Percentiles rank a stretch among this genome's conserved stretches.
These are phyloP conservation scores for Malania oleifera DNA, from an alignment of 164 flowering plant genomes.

Conservation along the genomic window DNA sequence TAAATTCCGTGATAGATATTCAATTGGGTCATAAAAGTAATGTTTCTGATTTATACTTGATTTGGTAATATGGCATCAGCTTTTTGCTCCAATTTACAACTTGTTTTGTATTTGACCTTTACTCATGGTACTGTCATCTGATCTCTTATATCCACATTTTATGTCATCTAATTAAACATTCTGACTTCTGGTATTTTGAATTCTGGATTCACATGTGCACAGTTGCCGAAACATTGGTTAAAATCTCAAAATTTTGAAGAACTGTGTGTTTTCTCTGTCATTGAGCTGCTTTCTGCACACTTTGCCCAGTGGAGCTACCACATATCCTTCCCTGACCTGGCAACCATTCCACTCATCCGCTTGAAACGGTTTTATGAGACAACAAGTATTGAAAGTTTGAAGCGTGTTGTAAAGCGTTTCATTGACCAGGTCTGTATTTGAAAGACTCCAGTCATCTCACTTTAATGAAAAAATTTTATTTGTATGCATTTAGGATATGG, in stretches of 20 bases:
- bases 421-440: constrained; percentile 62
- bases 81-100: background rate
- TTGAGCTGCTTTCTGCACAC: constrained; percentile 69
- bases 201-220: constrained; percentile 14
- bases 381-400: constrained; percentile 46
- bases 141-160: too few species aligned
- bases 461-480: too few species aligned
- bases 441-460: background rate
- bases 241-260: constrained; percentile 66
- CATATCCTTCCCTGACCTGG: constrained; percentile 93
- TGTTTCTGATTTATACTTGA: background rate
- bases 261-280: constrained; percentile 51
- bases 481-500: too few species aligned
- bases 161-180: background rate
- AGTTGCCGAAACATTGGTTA: constrained; percentile 82
- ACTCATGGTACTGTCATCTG: background rate
- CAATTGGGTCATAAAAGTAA: too few species aligned
- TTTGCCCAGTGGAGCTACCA: constrained; percentile 89
- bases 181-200: background rate
- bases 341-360: constrained; percentile 68
- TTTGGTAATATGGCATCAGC: background rate
- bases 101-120: background rate
- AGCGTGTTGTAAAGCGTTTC: constrained; percentile 59
- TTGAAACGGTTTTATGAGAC: constrained; percentile 59
- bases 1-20: background rate